Evolutionary conservation across 1,284 basidiomycete genomes (phyloP).

Genomic region (Papiliotrema fonsecae): DNA sequence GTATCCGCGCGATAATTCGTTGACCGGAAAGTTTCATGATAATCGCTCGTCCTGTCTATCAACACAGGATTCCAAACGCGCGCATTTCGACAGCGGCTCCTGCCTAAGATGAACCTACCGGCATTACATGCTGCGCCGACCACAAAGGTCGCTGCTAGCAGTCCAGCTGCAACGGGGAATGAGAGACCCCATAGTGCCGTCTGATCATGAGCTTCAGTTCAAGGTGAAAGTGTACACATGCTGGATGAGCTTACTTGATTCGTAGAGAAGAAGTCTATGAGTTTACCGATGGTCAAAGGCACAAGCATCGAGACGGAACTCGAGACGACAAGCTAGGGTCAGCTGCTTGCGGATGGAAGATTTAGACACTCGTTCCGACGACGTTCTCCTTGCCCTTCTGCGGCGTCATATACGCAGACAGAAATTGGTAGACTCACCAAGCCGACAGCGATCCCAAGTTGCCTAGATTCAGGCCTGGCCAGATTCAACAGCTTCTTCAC

Average conservation of each 20-base stretch:
- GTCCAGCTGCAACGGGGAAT: slow-evolving; percentile 70
- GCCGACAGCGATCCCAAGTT: slow-evolving; percentile 52
- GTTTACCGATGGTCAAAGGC: slow-evolving; percentile 80
- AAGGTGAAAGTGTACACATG: background rate
- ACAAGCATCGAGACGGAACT: slow-evolving; percentile 77
- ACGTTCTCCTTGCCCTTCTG: background rate
- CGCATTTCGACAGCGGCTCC: background rate
- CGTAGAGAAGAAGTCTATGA: slow-evolving; percentile 86
- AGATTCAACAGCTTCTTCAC: slow-evolving; percentile 66
- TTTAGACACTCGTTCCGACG: background rate
- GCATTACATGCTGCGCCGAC: slow-evolving; percentile 84
- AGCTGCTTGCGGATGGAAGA: background rate
- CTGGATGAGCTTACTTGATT: slow-evolving; percentile 57
- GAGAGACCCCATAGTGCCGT: slow-evolving; percentile 72
- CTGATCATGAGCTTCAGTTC: slow-evolving; percentile 44
- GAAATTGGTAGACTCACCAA: slow-evolving; percentile 7
- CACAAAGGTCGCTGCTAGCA: slow-evolving; percentile 76
- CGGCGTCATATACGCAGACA: too few species aligned
- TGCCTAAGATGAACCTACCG: slow-evolving; percentile 7
- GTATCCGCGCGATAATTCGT: slow-evolving; percentile 82
- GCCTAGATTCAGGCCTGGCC: slow-evolving; percentile 69
- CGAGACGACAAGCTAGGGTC: slow-evolving; percentile 39
- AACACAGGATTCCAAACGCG: too few species aligned
- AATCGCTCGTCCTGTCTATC: slow-evolving; percentile 60
- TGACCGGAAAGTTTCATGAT: slow-evolving; percentile 87